Percentiles rank a stretch among this genome's conserved stretches.
These are phyloP conservation scores for Leccinum aurantiacum DNA, from an alignment of 768 basidiomycete genomes.

Conservation along the genomic window DNA sequence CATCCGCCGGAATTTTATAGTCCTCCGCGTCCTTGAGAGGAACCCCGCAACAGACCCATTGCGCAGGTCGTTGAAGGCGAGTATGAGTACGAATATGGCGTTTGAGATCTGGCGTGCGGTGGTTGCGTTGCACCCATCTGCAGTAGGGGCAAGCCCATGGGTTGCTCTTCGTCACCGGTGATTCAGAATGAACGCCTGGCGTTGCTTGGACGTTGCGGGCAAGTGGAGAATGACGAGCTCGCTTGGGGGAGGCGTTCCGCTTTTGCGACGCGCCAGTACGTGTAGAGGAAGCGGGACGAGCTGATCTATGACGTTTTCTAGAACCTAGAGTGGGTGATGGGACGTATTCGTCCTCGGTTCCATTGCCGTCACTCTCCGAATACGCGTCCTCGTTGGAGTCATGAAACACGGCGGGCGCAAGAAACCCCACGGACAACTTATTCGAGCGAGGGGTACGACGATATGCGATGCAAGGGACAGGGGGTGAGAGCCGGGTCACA, in stretches of 20 bases:
- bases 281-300: conserved; percentile 2
- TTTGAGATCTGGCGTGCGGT: conserved; percentile 56
- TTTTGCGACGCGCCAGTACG: conserved; percentile 6
- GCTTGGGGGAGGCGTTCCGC: conserved; percentile 20
- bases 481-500: neutral
- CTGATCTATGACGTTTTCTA: conserved; percentile 35
- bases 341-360: conserved; percentile 45
- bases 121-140: conserved; percentile 47
- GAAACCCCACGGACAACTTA: conserved; percentile 3
- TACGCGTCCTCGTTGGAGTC: conserved; percentile 33
- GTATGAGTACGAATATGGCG: conserved; percentile 58
- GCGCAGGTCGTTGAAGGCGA: conserved; percentile 35
- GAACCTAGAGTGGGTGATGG: conserved; percentile 37
- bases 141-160: conserved; percentile 49
- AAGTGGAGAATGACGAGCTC: conserved; percentile 34
- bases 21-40: conserved; percentile 25
- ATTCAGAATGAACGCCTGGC: conserved; percentile 17
- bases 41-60: conserved; percentile 41
- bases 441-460: conserved; percentile 17
- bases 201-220: conserved; percentile 49
- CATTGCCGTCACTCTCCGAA: conserved; percentile 40
- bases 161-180: conserved; percentile 29
- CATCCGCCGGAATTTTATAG: conserved; percentile 22
- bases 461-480: conserved; percentile 1
- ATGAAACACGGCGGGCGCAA: neutral